phyloP scores from a whole-genome alignment of 768 basidiomycete genomes.

The Aureoboletus auriporus region DNA sequence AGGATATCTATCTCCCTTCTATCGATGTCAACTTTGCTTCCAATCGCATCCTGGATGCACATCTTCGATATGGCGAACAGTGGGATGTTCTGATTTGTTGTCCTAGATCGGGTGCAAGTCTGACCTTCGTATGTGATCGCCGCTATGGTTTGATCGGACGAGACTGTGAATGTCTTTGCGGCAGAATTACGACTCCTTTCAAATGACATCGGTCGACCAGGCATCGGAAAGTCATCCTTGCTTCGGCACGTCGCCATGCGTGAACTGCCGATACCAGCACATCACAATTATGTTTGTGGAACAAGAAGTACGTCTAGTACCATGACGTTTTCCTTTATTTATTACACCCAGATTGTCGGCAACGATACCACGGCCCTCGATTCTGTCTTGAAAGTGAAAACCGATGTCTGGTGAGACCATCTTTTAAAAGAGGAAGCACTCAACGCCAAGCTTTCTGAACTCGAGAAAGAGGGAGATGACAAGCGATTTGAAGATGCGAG shows the following conservation, averaged over 20 bases:
- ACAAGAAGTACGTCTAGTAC: conserved; percentile 66
- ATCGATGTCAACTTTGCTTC: conserved; percentile 98
- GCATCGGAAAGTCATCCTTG: conserved; percentile 96
- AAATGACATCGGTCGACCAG: conserved; percentile 27
- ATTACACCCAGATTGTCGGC: conserved; percentile 64
- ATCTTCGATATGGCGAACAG: not conserved
- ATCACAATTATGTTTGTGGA: conserved; percentile 98
- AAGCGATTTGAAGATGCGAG: conserved; percentile 79
- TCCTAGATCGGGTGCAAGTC: conserved; percentile 71
- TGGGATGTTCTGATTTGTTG: conserved; percentile 2
- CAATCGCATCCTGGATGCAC: conserved; percentile 78
- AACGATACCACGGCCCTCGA: conserved; percentile 91
- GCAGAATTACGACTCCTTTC: not conserved
- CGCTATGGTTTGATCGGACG: conserved; percentile 91
- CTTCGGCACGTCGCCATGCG: conserved; percentile 92
- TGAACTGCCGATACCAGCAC: conserved; percentile 88
- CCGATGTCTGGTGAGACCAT: conserved; percentile 98
- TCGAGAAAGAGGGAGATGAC: conserved; percentile 75
- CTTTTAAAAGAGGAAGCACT: conserved; percentile 78
- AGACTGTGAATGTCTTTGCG: conserved; percentile 46
- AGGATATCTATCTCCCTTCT: conserved; percentile 90
- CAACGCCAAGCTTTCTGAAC: conserved; percentile 63
- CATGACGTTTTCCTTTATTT: not conserved
- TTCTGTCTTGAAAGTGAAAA: conserved; percentile 98
- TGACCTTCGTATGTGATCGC: conserved; percentile 85